Evolutionary conservation across 73 alveolate genomes (phyloP).

Genomic region (Paramecium bursaria): DNA sequence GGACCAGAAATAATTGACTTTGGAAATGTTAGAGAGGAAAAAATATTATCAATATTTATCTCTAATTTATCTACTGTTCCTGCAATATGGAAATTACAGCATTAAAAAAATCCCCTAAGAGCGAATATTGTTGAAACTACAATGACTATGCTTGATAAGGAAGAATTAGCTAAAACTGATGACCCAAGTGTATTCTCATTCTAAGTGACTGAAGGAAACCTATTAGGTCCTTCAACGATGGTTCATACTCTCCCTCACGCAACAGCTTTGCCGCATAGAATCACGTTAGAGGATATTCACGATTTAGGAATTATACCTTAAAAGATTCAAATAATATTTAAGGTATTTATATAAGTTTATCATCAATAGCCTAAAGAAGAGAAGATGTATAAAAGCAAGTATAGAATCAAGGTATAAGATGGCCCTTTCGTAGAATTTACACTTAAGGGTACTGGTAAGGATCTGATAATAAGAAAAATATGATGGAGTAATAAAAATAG

Average conservation of each 20-base stretch:
- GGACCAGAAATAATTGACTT: slow-evolving; percentile 85
- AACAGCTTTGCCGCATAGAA: slow-evolving; percentile 52
- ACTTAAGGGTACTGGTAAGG: slow-evolving; percentile 62
- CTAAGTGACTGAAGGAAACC: slow-evolving; percentile 71
- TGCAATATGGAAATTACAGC: slow-evolving; percentile 83
- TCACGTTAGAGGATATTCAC: slow-evolving; percentile 31
- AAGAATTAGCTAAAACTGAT: slow-evolving; percentile 81
- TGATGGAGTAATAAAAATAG: too few relatives aligned
- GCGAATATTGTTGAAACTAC: slow-evolving; percentile 76
- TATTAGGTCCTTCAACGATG: slow-evolving; percentile 65
- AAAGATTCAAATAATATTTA: slow-evolving; percentile 61
- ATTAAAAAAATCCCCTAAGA: slow-evolving; percentile 75
- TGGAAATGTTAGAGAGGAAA: slow-evolving; percentile 75
- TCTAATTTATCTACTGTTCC: slow-evolving; percentile 77
- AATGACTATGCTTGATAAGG: slow-evolving; percentile 76
- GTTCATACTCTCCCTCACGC: slow-evolving; percentile 70
- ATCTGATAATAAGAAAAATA: slow-evolving; percentile 41
- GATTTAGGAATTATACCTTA: slow-evolving; percentile 35
- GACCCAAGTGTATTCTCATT: slow-evolving; percentile 87
- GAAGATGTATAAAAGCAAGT: slow-evolving; percentile 58
- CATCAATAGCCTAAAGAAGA: slow-evolving; percentile 56
- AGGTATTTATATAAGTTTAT: not conserved
- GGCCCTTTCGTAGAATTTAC: slow-evolving; percentile 68
- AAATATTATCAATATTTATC: slow-evolving; percentile 71
- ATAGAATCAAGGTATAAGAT: slow-evolving; percentile 64